Evolutionary conservation across 768 basidiomycete species (phyloP).

Genomic region (Lentinula aciculospora): DNA sequence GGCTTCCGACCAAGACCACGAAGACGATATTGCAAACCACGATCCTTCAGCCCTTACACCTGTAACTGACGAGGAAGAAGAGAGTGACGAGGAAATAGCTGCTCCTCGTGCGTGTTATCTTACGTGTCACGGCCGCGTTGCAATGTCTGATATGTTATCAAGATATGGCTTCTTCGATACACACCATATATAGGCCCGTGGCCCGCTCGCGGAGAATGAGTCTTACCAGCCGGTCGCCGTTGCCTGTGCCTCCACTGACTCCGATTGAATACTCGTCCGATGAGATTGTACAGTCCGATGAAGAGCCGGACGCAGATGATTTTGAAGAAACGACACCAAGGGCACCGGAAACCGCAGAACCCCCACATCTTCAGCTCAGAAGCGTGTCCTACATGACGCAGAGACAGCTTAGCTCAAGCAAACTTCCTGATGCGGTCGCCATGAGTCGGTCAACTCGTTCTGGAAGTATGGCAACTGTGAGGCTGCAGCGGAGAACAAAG

Average conservation of each 20-base stretch:
- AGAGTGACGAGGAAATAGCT: constrained; percentile 56
- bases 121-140: not conserved
- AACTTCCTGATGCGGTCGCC: not conserved
- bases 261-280: constrained; percentile 15
- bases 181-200: constrained; percentile 79
- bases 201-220: constrained; percentile 51
- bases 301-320: constrained; percentile 44
- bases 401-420: not conserved
- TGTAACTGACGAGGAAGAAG: constrained; percentile 41
- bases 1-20: constrained; percentile 63
- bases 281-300: constrained; percentile 30
- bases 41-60: constrained; percentile 24
- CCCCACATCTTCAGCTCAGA: constrained; percentile 2
- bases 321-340: constrained; percentile 52
- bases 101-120: constrained; percentile 20
- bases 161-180: constrained; percentile 79
- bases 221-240: constrained; percentile 13
- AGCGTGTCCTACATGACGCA: constrained; percentile 3
- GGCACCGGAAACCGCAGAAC: constrained; percentile 18
- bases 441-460: constrained; percentile 20
- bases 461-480: constrained; percentile 72
- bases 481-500: constrained; percentile 57
- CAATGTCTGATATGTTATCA: constrained; percentile 3
- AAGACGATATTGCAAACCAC: constrained; percentile 50
- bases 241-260: not conserved